A percentile compares a stretch with the other conserved stretches of the same genome.
Conservation (phyloP, 2,329 filamentous ascomycete genomes). For the Zasmidium cellare region DNA sequence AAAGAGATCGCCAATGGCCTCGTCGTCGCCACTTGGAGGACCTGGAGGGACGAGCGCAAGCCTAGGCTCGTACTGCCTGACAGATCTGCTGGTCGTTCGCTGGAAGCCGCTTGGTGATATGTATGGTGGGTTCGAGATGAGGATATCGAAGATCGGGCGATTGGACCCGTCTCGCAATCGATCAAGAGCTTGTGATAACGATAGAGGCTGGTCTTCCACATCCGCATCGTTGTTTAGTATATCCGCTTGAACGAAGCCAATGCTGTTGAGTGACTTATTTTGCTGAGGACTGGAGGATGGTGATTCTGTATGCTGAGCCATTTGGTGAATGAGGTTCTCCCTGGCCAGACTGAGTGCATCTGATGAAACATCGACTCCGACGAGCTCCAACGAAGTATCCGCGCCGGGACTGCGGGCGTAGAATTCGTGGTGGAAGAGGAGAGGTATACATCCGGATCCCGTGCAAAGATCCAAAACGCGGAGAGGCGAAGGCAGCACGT, state of each 20-base stretch:
- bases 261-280: slow-evolving; percentile 20
- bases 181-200: slow-evolving; percentile 15
- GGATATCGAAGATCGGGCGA: slow-evolving; percentile 50
- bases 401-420: slow-evolving; percentile 23
- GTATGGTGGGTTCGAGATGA: slow-evolving; percentile 91
- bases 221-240: slow-evolving; percentile 22
- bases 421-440: slow-evolving; percentile 69
- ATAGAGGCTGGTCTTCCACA: slow-evolving; percentile 1
- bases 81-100: slow-evolving; percentile 67
- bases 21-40: slow-evolving; percentile 23
- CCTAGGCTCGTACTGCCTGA: slow-evolving; percentile 77
- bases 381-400: slow-evolving; percentile 47
- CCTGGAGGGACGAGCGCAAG: slow-evolving; percentile 70
- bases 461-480: slow-evolving; percentile 83
- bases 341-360: slow-evolving; percentile 65
- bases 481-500: slow-evolving; percentile 38
- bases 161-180: slow-evolving; percentile 4
- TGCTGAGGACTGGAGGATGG: neutral
- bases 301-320: slow-evolving; percentile 44
- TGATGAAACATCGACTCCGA: slow-evolving; percentile 72
- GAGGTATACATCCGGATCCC: slow-evolving; percentile 84
- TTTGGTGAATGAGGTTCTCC: slow-evolving; percentile 53
- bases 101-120: slow-evolving; percentile 68
- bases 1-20: slow-evolving; percentile 56
- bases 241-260: slow-evolving; percentile 38